A percentile compares a stretch with the other conserved stretches of the same genome.
phyloP scores from a whole-genome alignment of 2,329 filamentous ascomycete species.

The Cladophialophora chaetospira region DNA sequence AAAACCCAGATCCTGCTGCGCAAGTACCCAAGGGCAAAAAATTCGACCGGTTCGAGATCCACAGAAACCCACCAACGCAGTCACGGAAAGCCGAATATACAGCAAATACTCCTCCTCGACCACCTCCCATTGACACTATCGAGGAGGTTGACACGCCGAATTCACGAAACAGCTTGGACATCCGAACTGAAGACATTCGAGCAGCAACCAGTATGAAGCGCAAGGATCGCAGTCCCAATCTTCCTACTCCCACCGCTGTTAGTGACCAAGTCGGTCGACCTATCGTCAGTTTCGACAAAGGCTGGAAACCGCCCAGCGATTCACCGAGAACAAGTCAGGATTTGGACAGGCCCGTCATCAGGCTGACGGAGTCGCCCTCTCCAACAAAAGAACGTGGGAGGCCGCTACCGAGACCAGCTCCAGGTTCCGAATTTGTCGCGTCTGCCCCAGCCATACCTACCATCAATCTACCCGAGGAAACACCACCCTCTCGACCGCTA shows the following conservation, averaged over 20 bases:
- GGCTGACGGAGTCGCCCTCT: constrained; percentile 25
- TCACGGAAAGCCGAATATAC: constrained; percentile 80
- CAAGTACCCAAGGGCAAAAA: constrained; percentile 45
- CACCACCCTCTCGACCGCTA: not conserved
- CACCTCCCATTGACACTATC: constrained; percentile 28
- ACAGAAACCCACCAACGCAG: constrained; percentile 80
- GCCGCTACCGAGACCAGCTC: constrained; percentile 19
- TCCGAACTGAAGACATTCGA: constrained; percentile 83
- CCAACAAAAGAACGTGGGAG: constrained; percentile 5
- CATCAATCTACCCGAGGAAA: not conserved
- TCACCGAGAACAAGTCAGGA: constrained; percentile 43
- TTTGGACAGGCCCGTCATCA: constrained; percentile 29
- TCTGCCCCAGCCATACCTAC: constrained; percentile 31
- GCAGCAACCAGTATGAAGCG: constrained; percentile 86
- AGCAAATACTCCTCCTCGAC: constrained; percentile 57
- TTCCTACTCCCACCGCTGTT: constrained; percentile 86
- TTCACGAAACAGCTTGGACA: constrained; percentile 77
- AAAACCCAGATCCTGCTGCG: constrained; percentile 38
- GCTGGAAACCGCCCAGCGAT: constrained; percentile 61
- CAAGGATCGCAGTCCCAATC: constrained; percentile 80
- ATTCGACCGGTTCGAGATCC: constrained; percentile 68
- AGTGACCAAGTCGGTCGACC: constrained; percentile 87
- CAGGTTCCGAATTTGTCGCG: constrained; percentile 16
- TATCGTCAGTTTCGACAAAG: constrained; percentile 93
- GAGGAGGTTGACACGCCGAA: constrained; percentile 46